Evolutionary conservation across 2,329 filamentous ascomycete species (phyloP).

Genomic region (Ceratocystis harringtonii): DNA sequence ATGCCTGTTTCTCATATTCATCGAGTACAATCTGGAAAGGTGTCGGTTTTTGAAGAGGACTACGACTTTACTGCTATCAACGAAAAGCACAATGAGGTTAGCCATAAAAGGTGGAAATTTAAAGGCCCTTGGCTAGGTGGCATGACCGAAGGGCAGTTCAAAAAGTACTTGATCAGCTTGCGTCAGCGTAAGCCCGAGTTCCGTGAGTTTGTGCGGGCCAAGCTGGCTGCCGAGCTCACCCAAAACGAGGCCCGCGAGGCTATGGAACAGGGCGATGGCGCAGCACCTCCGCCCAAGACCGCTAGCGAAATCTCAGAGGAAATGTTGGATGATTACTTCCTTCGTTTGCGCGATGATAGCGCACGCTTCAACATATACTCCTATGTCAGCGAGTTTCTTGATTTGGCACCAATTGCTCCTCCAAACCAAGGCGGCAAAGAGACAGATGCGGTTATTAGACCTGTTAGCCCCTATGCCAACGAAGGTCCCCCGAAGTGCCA

Average conservation of each 20-base stretch:
- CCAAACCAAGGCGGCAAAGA: conserved; percentile 21
- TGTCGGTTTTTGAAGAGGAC: conserved; percentile 41
- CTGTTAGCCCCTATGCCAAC: conserved; percentile 33
- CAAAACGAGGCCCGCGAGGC: conserved; percentile 26
- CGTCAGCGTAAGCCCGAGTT: conserved; percentile 40
- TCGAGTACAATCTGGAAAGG: conserved; percentile 15
- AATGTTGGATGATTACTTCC: conserved; percentile 38
- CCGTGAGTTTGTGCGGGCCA: conserved; percentile 35
- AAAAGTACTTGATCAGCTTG: conserved; percentile 38
- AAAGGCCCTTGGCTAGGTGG: conserved; percentile 50
- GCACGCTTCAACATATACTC: conserved; percentile 37
- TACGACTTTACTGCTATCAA: conserved; percentile 37
- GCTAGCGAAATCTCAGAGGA: conserved; percentile 32
- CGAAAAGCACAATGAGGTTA: conserved; percentile 23
- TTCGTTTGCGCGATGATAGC: conserved; percentile 31
- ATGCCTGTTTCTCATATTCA: conserved; percentile 28
- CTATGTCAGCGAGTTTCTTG: conserved; percentile 45
- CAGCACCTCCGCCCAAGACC: conserved; percentile 23
- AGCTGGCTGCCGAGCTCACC: conserved; percentile 34
- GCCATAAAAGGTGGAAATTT: conserved; percentile 49
- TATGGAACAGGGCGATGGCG: conserved; percentile 26
- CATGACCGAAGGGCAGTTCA: conserved; percentile 45
- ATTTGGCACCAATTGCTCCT: conserved; percentile 39
- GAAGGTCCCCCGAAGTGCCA: conserved; percentile 45
- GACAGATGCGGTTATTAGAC: conserved; percentile 8